phyloP scores from a whole-genome alignment of 805 yeast species.

The Lipomyces yamanashiensis region DNA sequence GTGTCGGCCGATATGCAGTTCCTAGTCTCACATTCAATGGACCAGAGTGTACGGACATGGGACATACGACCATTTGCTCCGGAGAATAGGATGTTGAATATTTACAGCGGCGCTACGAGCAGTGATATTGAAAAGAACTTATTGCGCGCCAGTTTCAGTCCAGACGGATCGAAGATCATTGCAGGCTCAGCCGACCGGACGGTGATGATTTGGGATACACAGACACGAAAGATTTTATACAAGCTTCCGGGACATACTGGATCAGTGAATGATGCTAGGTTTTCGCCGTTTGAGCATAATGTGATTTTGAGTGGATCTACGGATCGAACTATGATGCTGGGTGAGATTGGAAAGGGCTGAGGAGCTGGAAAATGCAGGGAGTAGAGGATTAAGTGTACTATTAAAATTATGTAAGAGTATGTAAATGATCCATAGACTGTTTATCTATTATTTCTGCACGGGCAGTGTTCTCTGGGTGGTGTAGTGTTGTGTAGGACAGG shows the following conservation, averaged over 20 bases:
- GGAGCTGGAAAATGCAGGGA: background rate
- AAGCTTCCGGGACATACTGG: constrained; percentile 67
- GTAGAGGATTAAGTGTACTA: background rate
- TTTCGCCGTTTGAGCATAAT: constrained; percentile 52
- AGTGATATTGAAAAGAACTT: constrained; percentile 54
- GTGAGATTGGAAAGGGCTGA: constrained; percentile 33
- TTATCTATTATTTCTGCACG: no score
- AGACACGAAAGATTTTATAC: constrained; percentile 52
- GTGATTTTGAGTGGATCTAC: constrained; percentile 34
- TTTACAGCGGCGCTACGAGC: constrained; percentile 63
- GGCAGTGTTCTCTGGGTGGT: no score
- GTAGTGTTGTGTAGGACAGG: no score
- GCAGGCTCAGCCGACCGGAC: constrained; percentile 70
- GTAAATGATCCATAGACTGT: no score
- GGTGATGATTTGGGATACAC: constrained; percentile 64
- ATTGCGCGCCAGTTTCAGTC: constrained; percentile 54
- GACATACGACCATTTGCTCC: constrained; percentile 55
- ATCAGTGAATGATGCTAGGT: constrained; percentile 63
- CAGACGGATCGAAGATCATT: constrained; percentile 48
- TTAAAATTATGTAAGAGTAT: no score
- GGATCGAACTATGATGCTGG: constrained; percentile 37
- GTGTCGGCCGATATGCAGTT: constrained; percentile 55
- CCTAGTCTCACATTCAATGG: constrained; percentile 58
- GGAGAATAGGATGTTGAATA: constrained; percentile 41
- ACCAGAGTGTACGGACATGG: constrained; percentile 61